Conservation (phyloP, 441 rosid genomes). For the Euphorbia corollata region DNA sequence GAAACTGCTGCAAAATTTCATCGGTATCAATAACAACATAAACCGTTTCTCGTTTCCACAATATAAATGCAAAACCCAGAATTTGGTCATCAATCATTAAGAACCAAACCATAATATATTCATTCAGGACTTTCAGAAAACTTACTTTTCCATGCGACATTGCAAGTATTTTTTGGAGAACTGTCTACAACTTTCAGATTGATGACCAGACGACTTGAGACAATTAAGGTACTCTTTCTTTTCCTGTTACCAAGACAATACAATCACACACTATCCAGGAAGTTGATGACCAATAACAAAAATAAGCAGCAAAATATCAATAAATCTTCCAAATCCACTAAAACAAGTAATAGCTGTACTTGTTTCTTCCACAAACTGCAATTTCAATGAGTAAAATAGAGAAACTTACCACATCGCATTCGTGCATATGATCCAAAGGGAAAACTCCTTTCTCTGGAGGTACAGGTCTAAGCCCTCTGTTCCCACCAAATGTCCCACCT, state of each 20-base stretch:
- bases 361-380: background rate
- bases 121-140: background rate
- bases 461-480: slow-evolving; percentile 74
- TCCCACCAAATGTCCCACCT: slow-evolving; percentile 97
- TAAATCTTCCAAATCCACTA: background rate
- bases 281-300: background rate
- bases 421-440: slow-evolving; percentile 82
- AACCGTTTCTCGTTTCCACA: background rate
- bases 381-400: background rate
- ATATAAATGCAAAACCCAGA: background rate
- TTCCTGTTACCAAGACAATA: slow-evolving; percentile 37
- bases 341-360: background rate
- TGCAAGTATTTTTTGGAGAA: slow-evolving; percentile 67
- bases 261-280: background rate
- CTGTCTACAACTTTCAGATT: slow-evolving; percentile 59
- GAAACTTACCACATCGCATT: slow-evolving; percentile 61
- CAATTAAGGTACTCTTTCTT: slow-evolving; percentile 76
- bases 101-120: background rate
- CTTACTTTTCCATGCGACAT: slow-evolving; percentile 89
- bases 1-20: too few species aligned
- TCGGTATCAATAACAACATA: too few species aligned
- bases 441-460: slow-evolving; percentile 93
- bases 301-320: background rate
- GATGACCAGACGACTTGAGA: slow-evolving; percentile 62
- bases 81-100: background rate